Evolutionary conservation across 2,329 filamentous ascomycete species (phyloP).

Genomic region (Hymenoscyphus fructigenus): DNA sequence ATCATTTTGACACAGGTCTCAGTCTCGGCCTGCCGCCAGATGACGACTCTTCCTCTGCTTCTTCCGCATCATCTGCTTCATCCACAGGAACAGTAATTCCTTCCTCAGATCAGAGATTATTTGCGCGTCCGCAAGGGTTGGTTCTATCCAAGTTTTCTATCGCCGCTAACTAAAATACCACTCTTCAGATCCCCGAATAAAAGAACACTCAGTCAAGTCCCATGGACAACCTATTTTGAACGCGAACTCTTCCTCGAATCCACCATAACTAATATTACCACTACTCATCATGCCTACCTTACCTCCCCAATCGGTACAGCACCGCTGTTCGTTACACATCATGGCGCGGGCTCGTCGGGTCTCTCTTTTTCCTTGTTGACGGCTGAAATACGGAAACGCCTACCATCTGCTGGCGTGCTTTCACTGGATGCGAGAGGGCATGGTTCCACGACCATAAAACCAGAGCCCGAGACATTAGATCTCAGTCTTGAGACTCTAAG

Average conservation of each 20-base stretch:
- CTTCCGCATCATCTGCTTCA: conserved; percentile 80
- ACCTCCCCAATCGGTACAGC: conserved; percentile 72
- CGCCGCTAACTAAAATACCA: conserved; percentile 15
- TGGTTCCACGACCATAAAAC: conserved; percentile 62
- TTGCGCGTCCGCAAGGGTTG: conserved; percentile 69
- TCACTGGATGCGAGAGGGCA: conserved; percentile 86
- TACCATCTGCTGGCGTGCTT: conserved; percentile 80
- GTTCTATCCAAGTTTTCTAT: conserved; percentile 28
- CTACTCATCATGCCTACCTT: conserved; percentile 82
- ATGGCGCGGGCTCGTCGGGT: conserved; percentile 90
- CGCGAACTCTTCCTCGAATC: conserved; percentile 75
- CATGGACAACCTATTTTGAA: conserved; percentile 90
- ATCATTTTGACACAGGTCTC: conserved; percentile 44
- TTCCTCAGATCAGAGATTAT: conserved; percentile 69
- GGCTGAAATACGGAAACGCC: conserved; percentile 70
- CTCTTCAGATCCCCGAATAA: conserved; percentile 33
- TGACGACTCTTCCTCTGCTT: conserved; percentile 70
- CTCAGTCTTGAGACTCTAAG: conserved; percentile 72
- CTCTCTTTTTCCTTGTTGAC: conserved; percentile 86
- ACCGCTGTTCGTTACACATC: conserved; percentile 89
- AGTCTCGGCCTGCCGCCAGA: conserved; percentile 41
- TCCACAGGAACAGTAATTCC: conserved; percentile 91
- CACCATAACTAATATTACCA: conserved; percentile 42
- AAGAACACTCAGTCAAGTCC: conserved; percentile 36
- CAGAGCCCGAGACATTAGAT: conserved; percentile 50